phyloP scores from a whole-genome alignment of 2,329 filamentous ascomycete genomes.

The Alternaria longipes region DNA sequence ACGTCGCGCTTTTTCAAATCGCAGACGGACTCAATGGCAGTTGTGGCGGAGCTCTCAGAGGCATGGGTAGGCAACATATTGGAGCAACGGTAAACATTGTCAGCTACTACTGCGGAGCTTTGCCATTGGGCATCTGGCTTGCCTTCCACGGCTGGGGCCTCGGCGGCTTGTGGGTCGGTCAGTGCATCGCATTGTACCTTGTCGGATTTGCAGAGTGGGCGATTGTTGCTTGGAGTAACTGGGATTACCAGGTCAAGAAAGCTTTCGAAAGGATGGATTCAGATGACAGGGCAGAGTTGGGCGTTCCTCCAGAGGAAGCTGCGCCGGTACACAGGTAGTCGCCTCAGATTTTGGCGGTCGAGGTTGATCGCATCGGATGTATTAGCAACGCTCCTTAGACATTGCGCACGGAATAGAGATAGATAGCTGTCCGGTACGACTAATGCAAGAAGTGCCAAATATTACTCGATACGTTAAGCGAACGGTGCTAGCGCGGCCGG shows the following conservation, averaged over 20 bases:
- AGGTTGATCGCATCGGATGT: slow-evolving; percentile 4
- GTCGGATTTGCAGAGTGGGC: slow-evolving; percentile 82
- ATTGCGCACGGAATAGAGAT: slow-evolving; percentile 30
- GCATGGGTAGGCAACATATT: slow-evolving; percentile 87
- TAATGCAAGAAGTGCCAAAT: slow-evolving; percentile 35
- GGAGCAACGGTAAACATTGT: slow-evolving; percentile 83
- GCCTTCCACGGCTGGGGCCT: slow-evolving; percentile 89
- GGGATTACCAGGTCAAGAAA: slow-evolving; percentile 75
- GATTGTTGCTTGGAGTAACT: slow-evolving; percentile 79
- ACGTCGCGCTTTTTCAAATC: slow-evolving; percentile 88
- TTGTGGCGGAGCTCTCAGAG: slow-evolving; percentile 81
- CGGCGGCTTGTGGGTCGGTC: slow-evolving; percentile 81
- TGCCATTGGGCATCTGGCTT: slow-evolving; percentile 83
- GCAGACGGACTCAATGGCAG: slow-evolving; percentile 87
- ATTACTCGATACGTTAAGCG: slow-evolving; percentile 35
- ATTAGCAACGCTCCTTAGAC: slow-evolving; percentile 34
- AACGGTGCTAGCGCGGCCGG: slow-evolving; percentile 19
- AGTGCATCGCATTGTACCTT: slow-evolving; percentile 76
- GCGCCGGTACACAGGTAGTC: slow-evolving; percentile 27
- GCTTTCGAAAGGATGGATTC: slow-evolving; percentile 76
- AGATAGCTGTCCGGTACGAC: slow-evolving; percentile 30
- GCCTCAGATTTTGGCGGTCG: background rate
- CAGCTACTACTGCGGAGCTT: slow-evolving; percentile 83
- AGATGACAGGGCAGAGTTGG: slow-evolving; percentile 54
- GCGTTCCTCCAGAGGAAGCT: slow-evolving; percentile 35